phyloP scores from a whole-genome alignment of 2,329 filamentous ascomycete genomes.

The Aspergillus versicolor region DNA sequence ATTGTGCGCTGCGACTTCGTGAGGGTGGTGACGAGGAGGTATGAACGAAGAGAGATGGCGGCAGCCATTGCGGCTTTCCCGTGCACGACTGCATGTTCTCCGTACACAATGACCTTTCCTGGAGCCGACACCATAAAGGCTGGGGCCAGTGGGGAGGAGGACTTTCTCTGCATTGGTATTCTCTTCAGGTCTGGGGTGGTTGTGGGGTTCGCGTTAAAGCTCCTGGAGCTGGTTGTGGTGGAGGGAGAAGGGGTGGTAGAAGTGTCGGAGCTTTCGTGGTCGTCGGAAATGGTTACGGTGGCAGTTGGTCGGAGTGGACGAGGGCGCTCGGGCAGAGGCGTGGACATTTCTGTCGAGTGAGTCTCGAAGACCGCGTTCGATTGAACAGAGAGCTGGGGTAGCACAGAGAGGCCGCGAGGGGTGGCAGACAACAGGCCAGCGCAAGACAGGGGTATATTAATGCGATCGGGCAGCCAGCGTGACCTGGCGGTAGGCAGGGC shows the following conservation, averaged over 20 bases:
- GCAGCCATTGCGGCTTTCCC: conserved; percentile 96
- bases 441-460: conserved; percentile 7
- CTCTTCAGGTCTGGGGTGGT: conserved; percentile 7
- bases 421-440: not conserved
- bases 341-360: conserved; percentile 20
- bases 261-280: conserved; percentile 31
- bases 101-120: conserved; percentile 97
- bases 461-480: not conserved
- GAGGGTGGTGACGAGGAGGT: conserved; percentile 90
- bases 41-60: conserved; percentile 90
- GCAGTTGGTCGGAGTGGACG: conserved; percentile 20
- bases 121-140: conserved; percentile 98
- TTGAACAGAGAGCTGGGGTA: not conserved
- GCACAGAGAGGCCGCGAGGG: not conserved
- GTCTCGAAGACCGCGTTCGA: not conserved
- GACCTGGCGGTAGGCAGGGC: not conserved
- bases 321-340: conserved; percentile 24
- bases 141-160: conserved; percentile 67
- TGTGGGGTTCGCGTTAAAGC: conserved; percentile 15
- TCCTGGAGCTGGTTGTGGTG: conserved; percentile 19
- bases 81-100: conserved; percentile 96
- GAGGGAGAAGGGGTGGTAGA: conserved; percentile 29
- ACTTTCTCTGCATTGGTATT: conserved; percentile 34
- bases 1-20: conserved; percentile 90
- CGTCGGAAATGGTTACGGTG: conserved; percentile 19